A percentile compares a stretch with the other conserved stretches of the same genome.
Conservation (phyloP, 1,284 basidiomycete genomes). For the Sphaerobolus stellatus region DNA sequence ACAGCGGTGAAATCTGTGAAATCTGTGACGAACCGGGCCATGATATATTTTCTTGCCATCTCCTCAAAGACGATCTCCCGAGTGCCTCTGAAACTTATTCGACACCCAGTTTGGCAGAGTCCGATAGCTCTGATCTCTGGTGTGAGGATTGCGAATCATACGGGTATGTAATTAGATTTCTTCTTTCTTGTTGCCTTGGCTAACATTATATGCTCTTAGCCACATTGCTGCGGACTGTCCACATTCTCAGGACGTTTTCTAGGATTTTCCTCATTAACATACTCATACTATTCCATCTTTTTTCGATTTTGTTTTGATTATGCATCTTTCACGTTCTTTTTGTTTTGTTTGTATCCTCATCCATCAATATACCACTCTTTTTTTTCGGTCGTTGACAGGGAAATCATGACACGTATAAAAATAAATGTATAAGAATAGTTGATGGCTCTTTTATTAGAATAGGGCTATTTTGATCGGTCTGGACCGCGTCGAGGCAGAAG, state of each 20-base stretch:
- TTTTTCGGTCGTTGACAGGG: too few species aligned
- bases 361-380: too few species aligned
- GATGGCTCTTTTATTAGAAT: too few species aligned
- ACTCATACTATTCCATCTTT: too few species aligned
- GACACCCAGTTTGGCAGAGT: constrained; percentile 12
- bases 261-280: too few species aligned
- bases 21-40: constrained; percentile 82
- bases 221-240: constrained; percentile 72
- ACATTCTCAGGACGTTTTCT: constrained; percentile 79
- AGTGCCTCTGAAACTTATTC: background rate
- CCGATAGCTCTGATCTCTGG: constrained; percentile 41
- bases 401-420: too few species aligned
- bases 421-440: too few species aligned
- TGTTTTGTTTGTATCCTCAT: too few species aligned
- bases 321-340: too few species aligned
- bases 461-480: too few species aligned
- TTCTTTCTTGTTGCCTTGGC: background rate
- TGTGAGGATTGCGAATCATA: constrained; percentile 78
- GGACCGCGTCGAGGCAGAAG: too few species aligned
- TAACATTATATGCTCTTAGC: background rate
- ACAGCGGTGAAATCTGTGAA: constrained; percentile 59
- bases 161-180: constrained; percentile 35
- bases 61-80: constrained; percentile 45
- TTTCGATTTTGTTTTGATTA: too few species aligned
- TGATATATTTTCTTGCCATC: constrained; percentile 77